Conservation (phyloP, 2,329 filamentous ascomycete species). For the Scedosporium aurantiacum region DNA sequence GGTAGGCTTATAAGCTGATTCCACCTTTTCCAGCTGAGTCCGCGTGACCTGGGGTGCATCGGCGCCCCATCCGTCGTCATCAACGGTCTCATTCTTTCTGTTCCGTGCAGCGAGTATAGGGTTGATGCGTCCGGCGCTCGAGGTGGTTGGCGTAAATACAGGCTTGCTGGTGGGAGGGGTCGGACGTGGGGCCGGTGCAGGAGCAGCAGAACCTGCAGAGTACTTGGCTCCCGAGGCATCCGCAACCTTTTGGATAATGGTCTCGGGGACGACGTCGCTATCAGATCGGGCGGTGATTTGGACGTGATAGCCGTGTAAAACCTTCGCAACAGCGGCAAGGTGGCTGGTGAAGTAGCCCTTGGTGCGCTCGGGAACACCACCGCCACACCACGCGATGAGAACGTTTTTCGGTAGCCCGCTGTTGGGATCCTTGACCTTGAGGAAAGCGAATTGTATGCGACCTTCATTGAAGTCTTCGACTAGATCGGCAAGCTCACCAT, state of each 20-base stretch:
- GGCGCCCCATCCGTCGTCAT: constrained; percentile 85
- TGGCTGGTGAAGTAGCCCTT: constrained; percentile 99
- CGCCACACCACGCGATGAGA: constrained; percentile 92
- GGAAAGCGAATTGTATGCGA: constrained; percentile 90
- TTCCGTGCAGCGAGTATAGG: constrained; percentile 57
- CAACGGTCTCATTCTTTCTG: constrained; percentile 47
- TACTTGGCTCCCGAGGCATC: constrained; percentile 95
- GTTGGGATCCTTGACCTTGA: constrained; percentile 94
- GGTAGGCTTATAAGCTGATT: constrained; percentile 85
- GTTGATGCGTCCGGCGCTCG: constrained; percentile 46
- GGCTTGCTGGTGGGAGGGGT: constrained; percentile 79
- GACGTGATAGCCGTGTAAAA: constrained; percentile 94
- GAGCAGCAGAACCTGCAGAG: constrained; percentile 47
- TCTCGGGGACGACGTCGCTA: constrained; percentile 73
- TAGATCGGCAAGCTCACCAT: constrained; percentile 81
- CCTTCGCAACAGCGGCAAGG: constrained; percentile 75
- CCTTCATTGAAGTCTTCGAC: constrained; percentile 96
- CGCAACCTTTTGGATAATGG: constrained; percentile 84
- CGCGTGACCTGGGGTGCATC: constrained; percentile 88
- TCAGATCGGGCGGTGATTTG: constrained; percentile 94
- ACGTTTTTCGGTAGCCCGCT: constrained; percentile 80
- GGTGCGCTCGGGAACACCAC: constrained; percentile 93
- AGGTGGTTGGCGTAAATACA: constrained; percentile 69
- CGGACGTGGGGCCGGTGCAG: constrained; percentile 24
- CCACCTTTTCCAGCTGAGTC: constrained; percentile 81